Percentiles rank a stretch among this genome's conserved stretches.
Conservation (phyloP, 2,329 filamentous ascomycete genomes). For the Dactylellina sp. region DNA sequence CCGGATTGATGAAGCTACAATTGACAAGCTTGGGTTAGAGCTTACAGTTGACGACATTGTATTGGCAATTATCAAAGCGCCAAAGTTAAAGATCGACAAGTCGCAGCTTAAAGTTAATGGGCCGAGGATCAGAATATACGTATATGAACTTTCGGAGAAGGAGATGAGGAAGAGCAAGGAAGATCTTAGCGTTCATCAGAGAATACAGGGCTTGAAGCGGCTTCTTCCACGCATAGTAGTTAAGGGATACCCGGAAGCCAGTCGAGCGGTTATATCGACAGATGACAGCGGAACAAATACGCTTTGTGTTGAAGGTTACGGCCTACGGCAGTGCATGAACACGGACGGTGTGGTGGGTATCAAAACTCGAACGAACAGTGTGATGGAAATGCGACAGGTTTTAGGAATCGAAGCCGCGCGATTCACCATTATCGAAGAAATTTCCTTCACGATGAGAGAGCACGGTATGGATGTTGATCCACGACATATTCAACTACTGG, state of each 20-base stretch:
- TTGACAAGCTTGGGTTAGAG: constrained; percentile 84
- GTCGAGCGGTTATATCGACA: constrained; percentile 88
- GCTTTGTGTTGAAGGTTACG: constrained; percentile 91
- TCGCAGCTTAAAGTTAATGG: constrained; percentile 74
- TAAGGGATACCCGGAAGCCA: constrained; percentile 86
- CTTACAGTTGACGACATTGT: constrained; percentile 79
- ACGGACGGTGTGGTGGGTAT: constrained; percentile 89
- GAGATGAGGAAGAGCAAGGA: constrained; percentile 65
- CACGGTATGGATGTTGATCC: constrained; percentile 88
- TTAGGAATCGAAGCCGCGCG: constrained; percentile 91
- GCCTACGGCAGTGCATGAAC: constrained; percentile 87
- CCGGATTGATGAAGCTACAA: constrained; percentile 81
- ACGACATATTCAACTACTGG: constrained; percentile 95
- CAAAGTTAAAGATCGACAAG: constrained; percentile 80
- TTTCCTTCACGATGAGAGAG: constrained; percentile 85
- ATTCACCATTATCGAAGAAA: constrained; percentile 85
- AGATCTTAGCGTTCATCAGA: constrained; percentile 76
- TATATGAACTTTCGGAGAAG: constrained; percentile 70
- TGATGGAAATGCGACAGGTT: constrained; percentile 88
- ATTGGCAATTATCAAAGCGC: constrained; percentile 79
- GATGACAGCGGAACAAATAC: constrained; percentile 78
- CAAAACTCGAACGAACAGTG: constrained; percentile 80
- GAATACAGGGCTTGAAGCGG: constrained; percentile 86
- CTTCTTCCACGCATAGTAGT: constrained; percentile 85
- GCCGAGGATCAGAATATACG: constrained; percentile 77